These are phyloP conservation scores for Tothia fuscella DNA, from an alignment of 2,329 filamentous ascomycete genomes.

Conservation along the genomic window DNA sequence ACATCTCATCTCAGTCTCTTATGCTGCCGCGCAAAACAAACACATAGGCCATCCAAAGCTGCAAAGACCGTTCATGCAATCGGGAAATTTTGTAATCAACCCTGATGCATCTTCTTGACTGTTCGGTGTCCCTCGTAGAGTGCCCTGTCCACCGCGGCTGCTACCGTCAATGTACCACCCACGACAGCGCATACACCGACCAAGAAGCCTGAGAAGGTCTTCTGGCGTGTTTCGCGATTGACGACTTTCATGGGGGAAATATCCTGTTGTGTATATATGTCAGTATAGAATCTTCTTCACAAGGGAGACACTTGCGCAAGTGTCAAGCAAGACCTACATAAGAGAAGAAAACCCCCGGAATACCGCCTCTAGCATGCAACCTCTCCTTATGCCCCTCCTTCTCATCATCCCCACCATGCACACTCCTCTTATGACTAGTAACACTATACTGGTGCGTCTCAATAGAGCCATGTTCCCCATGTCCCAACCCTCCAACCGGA, in stretches of 20 bases:
- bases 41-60: too few relatives aligned
- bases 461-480: slow-evolving; percentile 61
- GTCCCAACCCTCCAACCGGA: slow-evolving; percentile 57
- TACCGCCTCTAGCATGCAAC: slow-evolving; percentile 77
- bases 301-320: background rate
- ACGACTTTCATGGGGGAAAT: slow-evolving; percentile 99
- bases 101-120: slow-evolving; percentile 73
- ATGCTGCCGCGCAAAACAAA: too few relatives aligned
- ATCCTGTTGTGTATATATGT: slow-evolving; percentile 45
- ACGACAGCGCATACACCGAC: slow-evolving; percentile 91
- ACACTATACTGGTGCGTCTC: slow-evolving; percentile 98
- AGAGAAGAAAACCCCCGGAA: slow-evolving; percentile 96
- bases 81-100: too few relatives aligned
- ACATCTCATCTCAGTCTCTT: too few relatives aligned
- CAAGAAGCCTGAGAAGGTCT: slow-evolving; percentile 84
- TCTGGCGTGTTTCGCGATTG: slow-evolving; percentile 81
- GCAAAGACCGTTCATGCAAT: too few relatives aligned
- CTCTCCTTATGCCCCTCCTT: slow-evolving; percentile 87
- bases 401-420: slow-evolving; percentile 71
- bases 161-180: slow-evolving; percentile 89
- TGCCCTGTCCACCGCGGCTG: slow-evolving; percentile 81
- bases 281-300: background rate
- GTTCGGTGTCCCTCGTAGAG: slow-evolving; percentile 78
- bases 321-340: slow-evolving; percentile 52
- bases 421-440: slow-evolving; percentile 85